Percentiles rank a stretch among this genome's conserved stretches.
These are phyloP conservation scores for Yarrowia sp. DNA, from an alignment of 805 yeast genomes.

Conservation along the genomic window DNA sequence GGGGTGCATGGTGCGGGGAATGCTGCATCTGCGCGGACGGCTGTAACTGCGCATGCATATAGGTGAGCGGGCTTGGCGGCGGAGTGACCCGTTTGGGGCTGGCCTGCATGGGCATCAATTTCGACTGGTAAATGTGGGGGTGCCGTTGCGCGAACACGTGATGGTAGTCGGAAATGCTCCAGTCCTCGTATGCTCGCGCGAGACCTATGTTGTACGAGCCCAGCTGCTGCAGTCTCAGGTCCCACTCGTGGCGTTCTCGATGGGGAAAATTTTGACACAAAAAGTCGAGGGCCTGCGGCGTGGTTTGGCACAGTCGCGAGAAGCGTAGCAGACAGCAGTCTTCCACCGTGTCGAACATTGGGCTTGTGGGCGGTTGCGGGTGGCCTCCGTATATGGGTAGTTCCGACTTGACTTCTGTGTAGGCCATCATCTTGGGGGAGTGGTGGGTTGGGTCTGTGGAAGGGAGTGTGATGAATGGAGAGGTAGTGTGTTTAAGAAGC, in stretches of 20 bases:
- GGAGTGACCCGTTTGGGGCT: conserved; percentile 18
- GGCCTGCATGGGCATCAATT: conserved; percentile 12
- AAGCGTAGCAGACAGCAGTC: conserved; percentile 12
- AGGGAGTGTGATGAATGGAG: neutral
- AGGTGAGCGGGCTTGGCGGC: conserved; percentile 14
- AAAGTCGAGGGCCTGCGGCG: conserved; percentile 6
- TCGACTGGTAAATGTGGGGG: conserved; percentile 3
- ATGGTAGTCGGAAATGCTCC: conserved; percentile 9
- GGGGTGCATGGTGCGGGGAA: neutral
- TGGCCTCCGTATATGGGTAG: conserved; percentile 2
- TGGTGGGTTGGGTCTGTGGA: neutral
- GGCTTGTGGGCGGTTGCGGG: neutral
- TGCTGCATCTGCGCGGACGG: neutral
- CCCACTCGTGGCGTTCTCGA: conserved; percentile 18
- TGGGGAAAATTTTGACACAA: conserved; percentile 9
- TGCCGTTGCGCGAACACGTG: conserved; percentile 15
- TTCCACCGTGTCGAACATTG: conserved; percentile 1
- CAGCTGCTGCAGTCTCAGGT: conserved; percentile 8
- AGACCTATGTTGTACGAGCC: neutral
- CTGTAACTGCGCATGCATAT: conserved; percentile 8
- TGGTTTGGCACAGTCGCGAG: conserved; percentile 4
- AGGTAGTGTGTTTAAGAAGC: neutral
- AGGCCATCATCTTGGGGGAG: neutral
- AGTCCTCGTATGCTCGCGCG: conserved; percentile 10
- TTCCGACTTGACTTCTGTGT: conserved; percentile 12